Percentiles rank a stretch among this genome's conserved stretches.
These are phyloP conservation scores for Lycium ferocissimum DNA, from an alignment of 257 asterid genomes.

Conservation along the genomic window DNA sequence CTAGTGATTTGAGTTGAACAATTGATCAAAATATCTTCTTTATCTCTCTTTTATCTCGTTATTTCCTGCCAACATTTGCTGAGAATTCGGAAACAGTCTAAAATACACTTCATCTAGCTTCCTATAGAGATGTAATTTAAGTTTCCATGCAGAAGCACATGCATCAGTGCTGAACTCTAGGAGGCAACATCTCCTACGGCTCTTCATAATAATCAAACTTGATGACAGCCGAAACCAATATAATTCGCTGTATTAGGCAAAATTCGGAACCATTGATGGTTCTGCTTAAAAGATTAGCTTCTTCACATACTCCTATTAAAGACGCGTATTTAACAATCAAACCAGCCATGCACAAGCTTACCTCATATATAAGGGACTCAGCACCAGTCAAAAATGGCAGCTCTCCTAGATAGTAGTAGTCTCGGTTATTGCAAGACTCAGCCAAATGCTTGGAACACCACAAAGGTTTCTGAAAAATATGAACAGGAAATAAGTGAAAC, in stretches of 20 bases:
- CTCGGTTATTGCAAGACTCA: constrained; percentile 68
- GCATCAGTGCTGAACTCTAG: not conserved
- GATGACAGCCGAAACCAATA: not conserved
- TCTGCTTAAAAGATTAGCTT: not conserved
- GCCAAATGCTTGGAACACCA: constrained; percentile 75
- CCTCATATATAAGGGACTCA: constrained; percentile 89
- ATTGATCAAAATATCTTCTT: not conserved
- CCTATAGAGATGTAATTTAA: not conserved
- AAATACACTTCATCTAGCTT: not conserved
- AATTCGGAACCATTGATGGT: not conserved
- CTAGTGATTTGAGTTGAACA: not conserved
- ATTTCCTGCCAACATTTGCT: not conserved
- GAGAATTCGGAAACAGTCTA: not conserved
- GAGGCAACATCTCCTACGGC: not conserved
- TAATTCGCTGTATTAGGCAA: not conserved
- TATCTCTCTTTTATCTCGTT: not conserved
- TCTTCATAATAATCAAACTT: not conserved
- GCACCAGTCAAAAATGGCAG: constrained; percentile 78
- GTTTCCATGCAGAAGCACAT: not conserved
- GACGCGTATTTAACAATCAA: not conserved
- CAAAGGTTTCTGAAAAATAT: constrained; percentile 79
- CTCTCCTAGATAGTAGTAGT: constrained; percentile 85
- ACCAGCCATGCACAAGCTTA: constrained; percentile 36
- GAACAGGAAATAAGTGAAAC: constrained; percentile 18
- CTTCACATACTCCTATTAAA: not conserved